Base-by-base conservation (phyloP, 768 basidiomycete species). In the Boletus reticuloceps region DNA sequence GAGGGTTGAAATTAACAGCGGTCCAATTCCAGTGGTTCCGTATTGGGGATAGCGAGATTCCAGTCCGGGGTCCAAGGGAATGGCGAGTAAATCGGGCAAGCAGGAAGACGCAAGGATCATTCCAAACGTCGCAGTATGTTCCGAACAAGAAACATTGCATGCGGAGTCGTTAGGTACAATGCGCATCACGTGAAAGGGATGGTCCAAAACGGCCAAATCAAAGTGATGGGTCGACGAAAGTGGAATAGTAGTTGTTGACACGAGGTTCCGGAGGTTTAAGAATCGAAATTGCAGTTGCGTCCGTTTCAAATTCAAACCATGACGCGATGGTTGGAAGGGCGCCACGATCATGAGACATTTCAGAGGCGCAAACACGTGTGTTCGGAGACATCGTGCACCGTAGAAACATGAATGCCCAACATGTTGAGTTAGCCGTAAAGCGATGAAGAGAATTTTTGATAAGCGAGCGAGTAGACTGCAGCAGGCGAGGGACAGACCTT, bases 401-500 rank as follows among this genome's bases (percentile, higher is more conserved):
- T 55, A 52, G 40, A 48, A 29, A 53, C 29, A n/a, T n/a, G n/a
- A n/a, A n/a, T n/a, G n/a, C n/a, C n/a, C n/a, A n/a, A n/a, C n/a
- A 36, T 29, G 32, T 36, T 1, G 43, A 57, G 41, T 54, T 42
- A 54, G 44, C 52, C 56, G 50, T 48, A 53, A 56, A 56, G 58
- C 27, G 51, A 59, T 57, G 49, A 56, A 48, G 44, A 54, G 43
- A 25, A 53, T 9, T 5, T 55, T 48, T 50, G 56, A 51, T 72
- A 57, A 73, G 66, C 56, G 49, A n/a, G 22, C 50, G 12, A 44
- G 43, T 22, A 41, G 27, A 14, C 22, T n/a, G 6, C 7, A 48
- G 19, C 20, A 61, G 47, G 49, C 27, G 50, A 50, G 46, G 54
- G 32, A 74, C 83, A 54, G 72, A 87, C 89, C 86, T 93, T 93